Evolutionary conservation across 148 eudicot genomes (phyloP).

Genomic region (Selenicereus undatus): DNA sequence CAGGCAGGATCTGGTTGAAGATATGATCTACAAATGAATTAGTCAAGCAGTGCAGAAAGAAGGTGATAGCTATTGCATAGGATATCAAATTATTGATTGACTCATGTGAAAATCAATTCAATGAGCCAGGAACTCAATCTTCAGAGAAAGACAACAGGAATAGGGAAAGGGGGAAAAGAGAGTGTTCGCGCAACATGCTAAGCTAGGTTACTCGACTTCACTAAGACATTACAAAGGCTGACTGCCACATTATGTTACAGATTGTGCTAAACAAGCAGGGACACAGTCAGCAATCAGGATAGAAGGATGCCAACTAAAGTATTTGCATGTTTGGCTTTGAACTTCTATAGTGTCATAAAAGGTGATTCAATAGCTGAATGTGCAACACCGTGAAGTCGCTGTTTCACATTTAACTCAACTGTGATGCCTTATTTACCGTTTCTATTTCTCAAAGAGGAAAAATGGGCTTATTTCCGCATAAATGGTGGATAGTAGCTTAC

Average conservation of each 20-base stretch:
- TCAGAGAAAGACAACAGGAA: not conserved
- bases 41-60: conserved; percentile 11
- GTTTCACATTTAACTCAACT: not conserved
- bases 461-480: not conserved
- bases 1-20: conserved; percentile 87
- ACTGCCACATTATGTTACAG: not conserved
- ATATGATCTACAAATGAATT: conserved; percentile 61
- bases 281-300: not conserved
- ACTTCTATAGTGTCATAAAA: not conserved
- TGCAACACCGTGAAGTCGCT: not conserved
- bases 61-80: not conserved
- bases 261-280: not conserved
- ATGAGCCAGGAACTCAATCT: not conserved
- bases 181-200: not conserved
- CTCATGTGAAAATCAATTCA: not conserved
- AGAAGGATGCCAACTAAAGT: not conserved
- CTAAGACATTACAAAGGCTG: not conserved
- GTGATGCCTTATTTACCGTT: not conserved
- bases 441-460: not conserved
- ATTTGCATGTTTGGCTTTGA: not conserved
- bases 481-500: too few relatives aligned
- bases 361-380: not conserved
- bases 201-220: not conserved
- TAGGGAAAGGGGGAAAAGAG: not conserved
- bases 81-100: not conserved